phyloP scores from a whole-genome alignment of 2,329 filamentous ascomycete species.

The Apiospora saccharicola region DNA sequence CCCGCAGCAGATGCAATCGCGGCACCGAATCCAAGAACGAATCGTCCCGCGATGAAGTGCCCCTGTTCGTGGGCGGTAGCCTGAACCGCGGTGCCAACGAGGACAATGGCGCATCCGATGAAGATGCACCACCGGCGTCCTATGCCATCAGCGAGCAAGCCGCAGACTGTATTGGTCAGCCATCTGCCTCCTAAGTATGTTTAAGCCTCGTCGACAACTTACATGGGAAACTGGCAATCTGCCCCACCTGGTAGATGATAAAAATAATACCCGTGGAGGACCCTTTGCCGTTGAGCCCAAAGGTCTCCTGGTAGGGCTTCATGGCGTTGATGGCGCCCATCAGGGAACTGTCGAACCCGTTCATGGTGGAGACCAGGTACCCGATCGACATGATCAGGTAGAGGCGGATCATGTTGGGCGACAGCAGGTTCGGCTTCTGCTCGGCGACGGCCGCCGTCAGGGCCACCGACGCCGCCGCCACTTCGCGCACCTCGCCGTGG shows the following conservation, averaged over 20 bases:
- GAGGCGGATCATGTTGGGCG: constrained; percentile 44
- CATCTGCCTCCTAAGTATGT: neutral
- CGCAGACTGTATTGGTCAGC: constrained; percentile 46
- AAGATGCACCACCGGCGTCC: constrained; percentile 64
- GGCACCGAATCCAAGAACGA: constrained; percentile 64
- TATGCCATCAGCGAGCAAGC: constrained; percentile 57
- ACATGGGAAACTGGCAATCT: constrained; percentile 58
- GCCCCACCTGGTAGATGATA: constrained; percentile 58
- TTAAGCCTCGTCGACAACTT: constrained; percentile 15
- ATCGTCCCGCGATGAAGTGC: constrained; percentile 64
- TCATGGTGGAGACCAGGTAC: constrained; percentile 58
- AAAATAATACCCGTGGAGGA: constrained; percentile 55
- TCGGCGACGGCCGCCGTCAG: constrained; percentile 44
- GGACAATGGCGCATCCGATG: constrained; percentile 59
- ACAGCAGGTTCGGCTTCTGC: constrained; percentile 45
- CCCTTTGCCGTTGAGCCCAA: constrained; percentile 54
- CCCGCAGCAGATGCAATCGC: constrained; percentile 66
- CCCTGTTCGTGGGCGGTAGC: constrained; percentile 52
- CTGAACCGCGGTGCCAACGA: constrained; percentile 59
- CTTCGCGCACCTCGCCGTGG: constrained; percentile 39
- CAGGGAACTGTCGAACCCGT: constrained; percentile 66
- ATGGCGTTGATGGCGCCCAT: constrained; percentile 61
- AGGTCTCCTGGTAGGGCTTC: constrained; percentile 56
- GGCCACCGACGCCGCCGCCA: constrained; percentile 47
- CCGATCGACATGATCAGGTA: constrained; percentile 49